Evolutionary conservation across 306 rosid species (phyloP), one percentile per base, ranked within the genome.

Genomic region (Castanopsis chinensis): DNA sequence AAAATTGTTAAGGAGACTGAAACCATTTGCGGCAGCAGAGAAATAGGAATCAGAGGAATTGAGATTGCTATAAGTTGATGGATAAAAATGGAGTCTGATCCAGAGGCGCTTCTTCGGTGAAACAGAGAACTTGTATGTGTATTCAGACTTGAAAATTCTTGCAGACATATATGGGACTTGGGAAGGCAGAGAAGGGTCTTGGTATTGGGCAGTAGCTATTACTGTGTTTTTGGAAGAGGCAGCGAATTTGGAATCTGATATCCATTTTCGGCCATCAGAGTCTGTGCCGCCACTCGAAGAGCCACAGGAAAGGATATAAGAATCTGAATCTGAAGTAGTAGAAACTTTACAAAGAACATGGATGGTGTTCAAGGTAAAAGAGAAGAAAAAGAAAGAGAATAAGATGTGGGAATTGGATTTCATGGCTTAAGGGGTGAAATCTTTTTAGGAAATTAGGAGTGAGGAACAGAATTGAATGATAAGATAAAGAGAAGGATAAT

Each of bases 101-200:
- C 78, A 85, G 25, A 67, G 82, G 10, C 87, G 80, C n/a, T 69
- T 45, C 30, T 33, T 74, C 7, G 89, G 67, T 9, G 85, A 27
- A 52, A 83, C 84, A 9, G 64, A 60, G 71, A 85, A 81, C 56
- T 76, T 75, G 76, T 78, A 88, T 1, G 85, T 59, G 51, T 79
- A 45, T 28, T 72, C 57, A 10, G 87, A 75, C 19, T 71, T 75
- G 74, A 88, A 80, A 74, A 85, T 85, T 69, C 91, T 83, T 49
- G 87, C 87, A 9, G 87, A 51, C 89, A 85, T 78, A 80, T 88
- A 88, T 14, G 91, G 91, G 15, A 54, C 68, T 69, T 67, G 80
- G 18, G 91, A 85, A 60, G 89, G 91, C 33, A 88, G 77, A 41
- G 87, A 83, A 67, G 91, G 91, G 37, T 83, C 89, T 85, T 80